Evolutionary conservation across 345 rosid genomes (phyloP).

Genomic region (Eucalyptus lansdowneana): DNA sequence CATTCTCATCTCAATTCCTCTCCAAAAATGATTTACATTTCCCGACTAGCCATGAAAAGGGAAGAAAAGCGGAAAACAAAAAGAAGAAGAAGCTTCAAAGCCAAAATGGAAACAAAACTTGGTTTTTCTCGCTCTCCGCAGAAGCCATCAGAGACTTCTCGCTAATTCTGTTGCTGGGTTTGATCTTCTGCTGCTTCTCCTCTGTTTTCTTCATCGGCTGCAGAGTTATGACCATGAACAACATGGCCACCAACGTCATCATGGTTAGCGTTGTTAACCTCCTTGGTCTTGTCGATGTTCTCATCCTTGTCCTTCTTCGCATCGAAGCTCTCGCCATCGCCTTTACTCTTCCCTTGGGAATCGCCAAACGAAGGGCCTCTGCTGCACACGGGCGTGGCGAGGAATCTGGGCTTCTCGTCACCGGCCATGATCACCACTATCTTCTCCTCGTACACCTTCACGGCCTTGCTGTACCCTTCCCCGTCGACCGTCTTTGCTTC

Average conservation of each 20-base stretch:
- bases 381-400: slow-evolving; percentile 54
- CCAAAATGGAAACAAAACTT: background rate
- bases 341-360: slow-evolving; percentile 2
- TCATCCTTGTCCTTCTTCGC: background rate
- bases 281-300: background rate
- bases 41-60: background rate
- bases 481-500: slow-evolving; percentile 1
- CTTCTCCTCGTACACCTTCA: slow-evolving; percentile 42
- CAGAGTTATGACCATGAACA: background rate
- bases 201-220: background rate
- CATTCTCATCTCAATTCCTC: background rate
- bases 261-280: background rate
- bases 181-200: background rate
- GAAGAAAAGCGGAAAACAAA: background rate
- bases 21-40: background rate
- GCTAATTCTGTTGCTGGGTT: background rate
- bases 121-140: background rate
- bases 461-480: background rate
- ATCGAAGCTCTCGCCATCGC: background rate
- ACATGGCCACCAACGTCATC: background rate
- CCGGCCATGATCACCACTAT: slow-evolving; percentile 89
- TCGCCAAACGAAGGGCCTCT: slow-evolving; percentile 30
- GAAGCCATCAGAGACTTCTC: background rate
- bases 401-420: slow-evolving; percentile 51
- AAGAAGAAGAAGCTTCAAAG: background rate